These are phyloP conservation scores for Sporothrix variecibatus DNA, from an alignment of 2,329 filamentous ascomycete species.

Conservation along the genomic window DNA sequence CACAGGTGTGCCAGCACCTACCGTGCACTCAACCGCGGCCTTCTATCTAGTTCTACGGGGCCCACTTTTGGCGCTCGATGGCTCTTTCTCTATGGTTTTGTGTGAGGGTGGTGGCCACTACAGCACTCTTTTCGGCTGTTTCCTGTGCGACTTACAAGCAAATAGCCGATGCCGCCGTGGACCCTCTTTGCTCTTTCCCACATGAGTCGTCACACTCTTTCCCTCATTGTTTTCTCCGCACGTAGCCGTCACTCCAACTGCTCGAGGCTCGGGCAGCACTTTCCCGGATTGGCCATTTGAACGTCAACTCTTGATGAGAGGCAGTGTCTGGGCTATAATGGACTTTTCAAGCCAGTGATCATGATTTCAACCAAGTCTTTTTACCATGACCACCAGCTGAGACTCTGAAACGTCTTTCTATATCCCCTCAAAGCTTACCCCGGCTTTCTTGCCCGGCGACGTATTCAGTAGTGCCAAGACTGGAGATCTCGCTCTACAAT, in stretches of 20 bases:
- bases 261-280: not conserved
- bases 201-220: not conserved
- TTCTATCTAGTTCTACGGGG: slow-evolving; percentile 30
- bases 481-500: not conserved
- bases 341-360: not conserved
- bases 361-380: not conserved
- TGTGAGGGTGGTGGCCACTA: not conserved
- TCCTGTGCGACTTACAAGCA: slow-evolving; percentile 14
- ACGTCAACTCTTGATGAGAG: not conserved
- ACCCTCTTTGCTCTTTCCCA: not conserved
- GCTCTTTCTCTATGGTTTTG: not conserved
- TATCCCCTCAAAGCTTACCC: not conserved
- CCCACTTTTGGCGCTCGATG: slow-evolving; percentile 3
- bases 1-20: slow-evolving; percentile 16
- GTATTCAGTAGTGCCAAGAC: not conserved
- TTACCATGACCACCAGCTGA: not conserved
- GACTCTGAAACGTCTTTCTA: not conserved
- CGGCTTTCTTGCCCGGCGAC: not conserved
- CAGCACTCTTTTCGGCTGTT: slow-evolving; percentile 16
- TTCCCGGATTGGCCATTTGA: not conserved
- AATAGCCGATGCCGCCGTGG: slow-evolving; percentile 18
- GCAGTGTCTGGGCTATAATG: not conserved
- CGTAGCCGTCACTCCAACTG: slow-evolving; percentile 5
- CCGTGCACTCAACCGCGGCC: slow-evolving; percentile 18
- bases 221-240: slow-evolving; percentile 10